phyloP scores from a whole-genome alignment of 768 basidiomycete genomes.

The Rhodotorula kratochvilovae region DNA sequence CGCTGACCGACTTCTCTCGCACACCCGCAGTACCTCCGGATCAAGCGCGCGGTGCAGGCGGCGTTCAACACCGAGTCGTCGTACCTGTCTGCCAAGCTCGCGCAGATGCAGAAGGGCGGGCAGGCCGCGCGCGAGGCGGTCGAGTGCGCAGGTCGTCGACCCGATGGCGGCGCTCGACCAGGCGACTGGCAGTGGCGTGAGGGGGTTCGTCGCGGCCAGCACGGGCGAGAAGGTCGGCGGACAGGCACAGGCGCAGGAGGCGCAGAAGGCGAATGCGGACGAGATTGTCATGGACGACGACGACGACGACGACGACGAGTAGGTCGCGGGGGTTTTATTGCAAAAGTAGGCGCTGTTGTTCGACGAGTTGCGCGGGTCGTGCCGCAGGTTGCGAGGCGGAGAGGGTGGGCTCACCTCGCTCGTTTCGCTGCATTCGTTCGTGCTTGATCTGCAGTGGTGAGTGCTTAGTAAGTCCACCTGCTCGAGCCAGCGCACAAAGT shows the following conservation, averaged over 20 bases:
- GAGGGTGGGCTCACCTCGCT: too few relatives aligned
- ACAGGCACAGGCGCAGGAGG: constrained; percentile 2
- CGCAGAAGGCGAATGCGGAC: constrained; percentile 58
- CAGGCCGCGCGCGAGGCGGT: constrained; percentile 22
- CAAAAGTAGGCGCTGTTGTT: background rate
- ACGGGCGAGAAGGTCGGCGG: background rate
- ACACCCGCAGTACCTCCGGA: constrained; percentile 69
- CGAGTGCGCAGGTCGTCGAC: constrained; percentile 29
- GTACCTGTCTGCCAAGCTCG: constrained; percentile 39
- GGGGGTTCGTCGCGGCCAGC: constrained; percentile 60
- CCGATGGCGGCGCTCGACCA: constrained; percentile 39
- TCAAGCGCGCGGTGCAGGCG: constrained; percentile 96
- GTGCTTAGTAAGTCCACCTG: too few relatives aligned
- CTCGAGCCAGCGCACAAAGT: too few relatives aligned
- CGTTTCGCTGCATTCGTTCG: too few relatives aligned
- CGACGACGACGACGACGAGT: constrained; percentile 48
- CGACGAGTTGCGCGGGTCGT: too few relatives aligned
- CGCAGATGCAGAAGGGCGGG: constrained; percentile 17
- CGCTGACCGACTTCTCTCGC: constrained; percentile 44
- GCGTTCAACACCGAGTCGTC: constrained; percentile 97
- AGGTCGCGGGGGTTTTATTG: rapidly evolving
- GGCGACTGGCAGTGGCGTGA: constrained; percentile 46
- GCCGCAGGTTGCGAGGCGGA: too few relatives aligned
- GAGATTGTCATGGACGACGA: constrained; percentile 89
- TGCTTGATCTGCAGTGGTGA: too few relatives aligned